Percentiles rank a stretch among this genome's conserved stretches.
phyloP scores from a whole-genome alignment of 2,329 filamentous ascomycete species.

The Apiospora aurea region DNA sequence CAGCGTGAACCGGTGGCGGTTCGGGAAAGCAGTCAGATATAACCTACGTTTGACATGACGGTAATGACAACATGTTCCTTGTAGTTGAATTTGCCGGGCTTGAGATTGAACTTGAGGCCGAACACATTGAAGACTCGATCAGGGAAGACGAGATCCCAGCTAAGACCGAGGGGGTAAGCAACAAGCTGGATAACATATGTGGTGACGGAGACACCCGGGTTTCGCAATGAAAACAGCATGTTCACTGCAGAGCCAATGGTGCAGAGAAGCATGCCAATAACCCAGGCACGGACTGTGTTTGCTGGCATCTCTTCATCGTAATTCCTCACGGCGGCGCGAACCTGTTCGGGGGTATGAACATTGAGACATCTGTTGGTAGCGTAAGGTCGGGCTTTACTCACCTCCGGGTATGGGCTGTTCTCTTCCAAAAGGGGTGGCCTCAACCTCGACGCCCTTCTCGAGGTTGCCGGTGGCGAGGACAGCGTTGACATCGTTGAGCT shows the following conservation, averaged over 20 bases:
- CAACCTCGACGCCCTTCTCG: slow-evolving; percentile 53
- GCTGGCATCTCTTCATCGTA: slow-evolving; percentile 59
- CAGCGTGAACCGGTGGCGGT: background rate
- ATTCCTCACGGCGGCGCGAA: slow-evolving; percentile 48
- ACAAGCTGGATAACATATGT: slow-evolving; percentile 63
- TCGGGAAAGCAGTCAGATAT: slow-evolving; percentile 45
- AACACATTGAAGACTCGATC: slow-evolving; percentile 42
- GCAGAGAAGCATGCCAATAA: slow-evolving; percentile 62
- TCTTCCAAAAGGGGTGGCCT: slow-evolving; percentile 56
- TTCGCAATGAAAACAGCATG: slow-evolving; percentile 58
- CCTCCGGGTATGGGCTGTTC: slow-evolving; percentile 63
- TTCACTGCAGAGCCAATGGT: slow-evolving; percentile 65
- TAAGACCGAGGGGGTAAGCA: slow-evolving; percentile 54
- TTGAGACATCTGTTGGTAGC: background rate
- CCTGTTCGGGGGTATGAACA: slow-evolving; percentile 33
- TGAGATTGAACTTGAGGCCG: slow-evolving; percentile 49
- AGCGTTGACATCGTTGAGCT: slow-evolving; percentile 59
- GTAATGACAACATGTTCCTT: slow-evolving; percentile 55
- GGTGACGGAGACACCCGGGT: slow-evolving; percentile 58
- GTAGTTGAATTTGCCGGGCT: slow-evolving; percentile 52
- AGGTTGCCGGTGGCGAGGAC: slow-evolving; percentile 52
- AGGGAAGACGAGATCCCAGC: slow-evolving; percentile 46
- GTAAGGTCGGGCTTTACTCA: slow-evolving; percentile 20
- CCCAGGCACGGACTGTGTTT: slow-evolving; percentile 67
- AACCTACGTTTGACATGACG: slow-evolving; percentile 45